phyloP scores from a whole-genome alignment of 257 asterid species.

The Salvia rosmarinus region DNA sequence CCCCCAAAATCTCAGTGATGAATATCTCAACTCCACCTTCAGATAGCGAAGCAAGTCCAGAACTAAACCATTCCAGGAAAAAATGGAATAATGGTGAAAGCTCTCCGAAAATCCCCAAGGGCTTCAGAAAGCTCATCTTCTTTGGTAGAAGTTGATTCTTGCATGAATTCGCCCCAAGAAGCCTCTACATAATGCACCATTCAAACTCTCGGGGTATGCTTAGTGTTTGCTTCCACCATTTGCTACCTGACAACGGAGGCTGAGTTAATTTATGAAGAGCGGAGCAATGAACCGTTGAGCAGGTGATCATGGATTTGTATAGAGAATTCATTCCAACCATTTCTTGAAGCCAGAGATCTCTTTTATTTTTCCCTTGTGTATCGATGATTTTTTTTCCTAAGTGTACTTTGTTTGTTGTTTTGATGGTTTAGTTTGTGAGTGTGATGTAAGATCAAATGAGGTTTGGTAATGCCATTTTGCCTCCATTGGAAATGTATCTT shows the following conservation, averaged over 20 bases:
- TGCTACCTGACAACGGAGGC: slow-evolving; percentile 2
- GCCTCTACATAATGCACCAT: slow-evolving; percentile 5
- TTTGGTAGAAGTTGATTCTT: slow-evolving; percentile 60
- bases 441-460: slow-evolving; percentile 17
- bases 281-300: slow-evolving; percentile 2
- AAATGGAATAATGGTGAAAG: slow-evolving; percentile 70
- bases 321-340: slow-evolving; percentile 11
- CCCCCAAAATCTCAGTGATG: slow-evolving; percentile 44
- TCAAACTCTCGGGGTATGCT: slow-evolving; percentile 22
- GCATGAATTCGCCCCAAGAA: background rate
- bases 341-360: background rate
- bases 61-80: slow-evolving; percentile 49
- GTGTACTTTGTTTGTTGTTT: slow-evolving; percentile 29
- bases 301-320: slow-evolving; percentile 18
- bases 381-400: slow-evolving; percentile 11
- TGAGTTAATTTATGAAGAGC: slow-evolving; percentile 26
- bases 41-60: slow-evolving; percentile 43
- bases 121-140: slow-evolving; percentile 70
- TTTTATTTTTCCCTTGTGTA: background rate
- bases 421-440: slow-evolving; percentile 29
- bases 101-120: slow-evolving; percentile 64
- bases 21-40: slow-evolving; percentile 58
- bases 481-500: slow-evolving; percentile 18
- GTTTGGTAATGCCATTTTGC: slow-evolving; percentile 24
- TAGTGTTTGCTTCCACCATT: slow-evolving; percentile 10